Evolutionary conservation across 306 rosid genomes (phyloP).

Genomic region (Sicyos baderoa): DNA sequence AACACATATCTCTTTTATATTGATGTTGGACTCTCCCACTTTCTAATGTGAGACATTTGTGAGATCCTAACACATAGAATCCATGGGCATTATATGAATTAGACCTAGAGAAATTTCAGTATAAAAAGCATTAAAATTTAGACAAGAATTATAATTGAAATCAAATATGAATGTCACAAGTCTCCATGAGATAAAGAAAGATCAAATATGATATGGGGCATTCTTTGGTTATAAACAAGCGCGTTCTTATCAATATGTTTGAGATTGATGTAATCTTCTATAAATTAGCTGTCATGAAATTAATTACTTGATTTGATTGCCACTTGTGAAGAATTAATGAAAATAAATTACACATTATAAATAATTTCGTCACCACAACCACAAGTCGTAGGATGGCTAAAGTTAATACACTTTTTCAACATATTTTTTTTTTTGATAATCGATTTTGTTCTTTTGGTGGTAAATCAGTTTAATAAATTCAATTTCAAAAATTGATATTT

Average conservation of each 20-base stretch:
- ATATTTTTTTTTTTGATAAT: too few species aligned
- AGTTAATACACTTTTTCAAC: background rate
- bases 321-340: background rate
- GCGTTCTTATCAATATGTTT: background rate
- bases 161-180: background rate
- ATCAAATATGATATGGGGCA: background rate
- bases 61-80: too few species aligned
- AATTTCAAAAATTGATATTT: too few species aligned
- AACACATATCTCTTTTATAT: too few species aligned
- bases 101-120: too few species aligned
- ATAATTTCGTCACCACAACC: background rate
- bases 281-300: conserved; percentile 9
- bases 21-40: too few species aligned
- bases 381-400: background rate
- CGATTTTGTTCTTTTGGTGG: too few species aligned
- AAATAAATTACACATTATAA: background rate
- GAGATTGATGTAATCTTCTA: background rate
- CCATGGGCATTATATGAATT: too few species aligned
- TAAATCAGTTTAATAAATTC: too few species aligned
- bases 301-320: conserved; percentile 4
- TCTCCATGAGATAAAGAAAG: conserved; percentile 1
- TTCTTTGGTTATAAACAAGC: background rate
- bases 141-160: background rate
- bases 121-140: too few species aligned
- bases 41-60: too few species aligned